Percentiles rank a stretch among this genome's conserved stretches.
These are phyloP conservation scores for Schrenkiella parvula DNA, from an alignment of 345 rosid species.

Conservation along the genomic window DNA sequence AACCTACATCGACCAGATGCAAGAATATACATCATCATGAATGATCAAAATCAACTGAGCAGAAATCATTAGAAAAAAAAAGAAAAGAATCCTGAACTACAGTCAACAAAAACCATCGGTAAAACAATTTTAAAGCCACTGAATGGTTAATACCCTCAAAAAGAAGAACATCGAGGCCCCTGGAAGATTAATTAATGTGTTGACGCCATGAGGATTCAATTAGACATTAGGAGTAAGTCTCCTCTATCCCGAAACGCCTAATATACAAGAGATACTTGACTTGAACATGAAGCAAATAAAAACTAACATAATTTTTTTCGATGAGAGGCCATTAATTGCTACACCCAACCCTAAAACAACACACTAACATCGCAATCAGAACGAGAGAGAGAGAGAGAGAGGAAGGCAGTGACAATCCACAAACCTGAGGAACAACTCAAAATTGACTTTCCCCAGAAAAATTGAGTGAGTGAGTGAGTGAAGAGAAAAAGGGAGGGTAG, in stretches of 20 bases:
- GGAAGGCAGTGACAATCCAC: neutral
- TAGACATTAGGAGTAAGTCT: neutral
- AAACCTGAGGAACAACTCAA: neutral
- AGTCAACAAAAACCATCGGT: neutral
- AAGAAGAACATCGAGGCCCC: neutral
- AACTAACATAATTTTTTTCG: too few relatives aligned
- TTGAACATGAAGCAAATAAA: slow-evolving; percentile 23
- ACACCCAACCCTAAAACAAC: neutral
- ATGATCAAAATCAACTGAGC: neutral
- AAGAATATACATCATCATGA: neutral
- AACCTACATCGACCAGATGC: slow-evolving; percentile 42
- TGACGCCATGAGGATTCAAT: neutral
- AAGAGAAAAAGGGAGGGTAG: neutral
- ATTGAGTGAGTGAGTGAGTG: neutral
- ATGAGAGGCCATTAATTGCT: neutral
- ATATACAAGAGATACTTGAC: slow-evolving; percentile 14
- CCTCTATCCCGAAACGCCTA: neutral
- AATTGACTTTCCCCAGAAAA: neutral
- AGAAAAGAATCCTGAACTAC: neutral
- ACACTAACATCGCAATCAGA: slow-evolving; percentile 4
- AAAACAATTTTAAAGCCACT: neutral
- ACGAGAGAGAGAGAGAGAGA: neutral
- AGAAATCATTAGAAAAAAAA: neutral
- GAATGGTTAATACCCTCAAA: neutral
- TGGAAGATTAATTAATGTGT: neutral